phyloP scores from a whole-genome alignment of 768 basidiomycete genomes.

The Amanita polypyramis region DNA sequence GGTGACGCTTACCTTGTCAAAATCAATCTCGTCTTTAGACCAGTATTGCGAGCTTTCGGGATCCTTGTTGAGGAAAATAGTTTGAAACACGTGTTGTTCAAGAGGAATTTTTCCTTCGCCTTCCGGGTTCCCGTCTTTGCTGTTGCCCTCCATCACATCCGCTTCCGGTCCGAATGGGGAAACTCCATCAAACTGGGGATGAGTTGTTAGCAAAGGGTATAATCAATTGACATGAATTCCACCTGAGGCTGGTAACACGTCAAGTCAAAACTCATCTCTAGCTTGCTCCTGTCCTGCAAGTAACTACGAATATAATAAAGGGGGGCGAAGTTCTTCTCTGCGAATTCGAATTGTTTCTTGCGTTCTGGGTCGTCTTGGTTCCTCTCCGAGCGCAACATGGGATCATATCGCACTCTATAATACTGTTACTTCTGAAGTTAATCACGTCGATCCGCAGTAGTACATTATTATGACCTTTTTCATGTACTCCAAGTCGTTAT shows the following conservation, averaged over 20 bases:
- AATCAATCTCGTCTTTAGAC: constrained; percentile 30
- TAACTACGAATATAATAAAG: constrained; percentile 38
- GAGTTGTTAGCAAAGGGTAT: not conserved
- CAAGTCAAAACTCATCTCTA: constrained; percentile 44
- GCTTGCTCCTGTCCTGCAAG: constrained; percentile 29
- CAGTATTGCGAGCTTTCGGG: constrained; percentile 26
- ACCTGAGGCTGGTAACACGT: constrained; percentile 39
- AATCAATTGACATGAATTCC: constrained; percentile 2
- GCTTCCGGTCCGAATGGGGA: constrained; percentile 10
- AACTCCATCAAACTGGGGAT: constrained; percentile 16
- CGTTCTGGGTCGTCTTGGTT: constrained; percentile 16
- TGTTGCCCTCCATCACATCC: not conserved
- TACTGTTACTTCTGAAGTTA: constrained; percentile 18
- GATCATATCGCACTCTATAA: constrained; percentile 28
- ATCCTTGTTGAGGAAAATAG: constrained; percentile 36
- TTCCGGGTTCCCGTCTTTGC: not conserved
- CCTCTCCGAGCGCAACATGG: constrained; percentile 19
- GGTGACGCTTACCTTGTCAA: constrained; percentile 16
- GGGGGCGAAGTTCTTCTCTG: constrained; percentile 28
- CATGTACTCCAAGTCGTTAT: constrained; percentile 36
- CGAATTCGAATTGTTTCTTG: constrained; percentile 23
- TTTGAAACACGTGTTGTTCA: constrained; percentile 37
- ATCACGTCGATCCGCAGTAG: not conserved
- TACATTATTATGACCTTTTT: constrained; percentile 21
- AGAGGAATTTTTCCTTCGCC: constrained; percentile 18